phyloP scores from a whole-genome alignment of 2,329 filamentous ascomycete species.

The Chaetoscypha palmicola region DNA sequence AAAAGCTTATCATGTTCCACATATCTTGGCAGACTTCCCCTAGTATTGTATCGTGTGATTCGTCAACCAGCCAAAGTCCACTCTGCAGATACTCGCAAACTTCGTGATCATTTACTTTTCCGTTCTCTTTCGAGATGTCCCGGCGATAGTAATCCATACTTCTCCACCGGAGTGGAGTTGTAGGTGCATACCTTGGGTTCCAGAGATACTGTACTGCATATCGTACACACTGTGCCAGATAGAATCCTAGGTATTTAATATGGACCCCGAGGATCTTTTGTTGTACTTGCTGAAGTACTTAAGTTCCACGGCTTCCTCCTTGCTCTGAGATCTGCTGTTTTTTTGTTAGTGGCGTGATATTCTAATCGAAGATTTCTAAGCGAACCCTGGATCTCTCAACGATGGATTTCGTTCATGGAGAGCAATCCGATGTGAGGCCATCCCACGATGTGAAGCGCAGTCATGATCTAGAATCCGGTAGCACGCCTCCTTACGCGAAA shows the following conservation, averaged over 20 bases:
- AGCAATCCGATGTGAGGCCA: conserved; percentile 20
- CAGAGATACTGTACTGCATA: neutral
- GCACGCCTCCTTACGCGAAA: neutral
- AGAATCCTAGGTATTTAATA: too few species aligned
- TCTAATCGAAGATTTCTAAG: too few species aligned
- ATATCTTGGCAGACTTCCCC: neutral
- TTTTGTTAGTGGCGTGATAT: too few species aligned
- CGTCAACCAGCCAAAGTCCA: neutral
- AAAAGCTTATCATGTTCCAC: conserved; percentile 1
- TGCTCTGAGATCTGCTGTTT: too few species aligned
- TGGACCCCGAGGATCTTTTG: too few species aligned
- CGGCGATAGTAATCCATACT: too few species aligned
- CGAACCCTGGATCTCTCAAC: too few species aligned
- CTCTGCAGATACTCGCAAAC: neutral
- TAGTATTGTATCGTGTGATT: neutral
- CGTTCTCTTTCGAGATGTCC: neutral
- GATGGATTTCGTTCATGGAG: conserved; percentile 26
- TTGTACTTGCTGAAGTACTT: too few species aligned
- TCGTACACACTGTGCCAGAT: too few species aligned
- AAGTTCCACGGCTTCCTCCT: too few species aligned
- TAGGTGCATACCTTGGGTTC: too few species aligned
- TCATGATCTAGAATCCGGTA: conserved; percentile 22
- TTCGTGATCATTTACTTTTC: neutral
- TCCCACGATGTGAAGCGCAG: conserved; percentile 16
- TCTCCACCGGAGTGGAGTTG: too few species aligned